Conservation (phyloP, 305 asterid species). For the Petunia hybrid region DNA sequence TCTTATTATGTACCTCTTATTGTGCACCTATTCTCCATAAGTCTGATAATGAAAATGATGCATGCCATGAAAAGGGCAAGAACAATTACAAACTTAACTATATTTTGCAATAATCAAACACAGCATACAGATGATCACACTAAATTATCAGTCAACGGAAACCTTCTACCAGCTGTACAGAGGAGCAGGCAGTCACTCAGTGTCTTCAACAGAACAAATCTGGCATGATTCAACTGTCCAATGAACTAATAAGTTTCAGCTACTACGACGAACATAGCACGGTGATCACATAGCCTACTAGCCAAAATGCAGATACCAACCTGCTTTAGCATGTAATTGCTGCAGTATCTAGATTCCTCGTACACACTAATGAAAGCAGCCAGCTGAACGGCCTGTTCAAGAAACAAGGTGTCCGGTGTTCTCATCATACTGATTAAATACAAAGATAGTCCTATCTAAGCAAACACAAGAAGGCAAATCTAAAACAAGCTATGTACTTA, state of each 20-base stretch:
- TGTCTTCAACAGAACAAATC: background rate
- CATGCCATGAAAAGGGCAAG: background rate
- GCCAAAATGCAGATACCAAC: conserved; percentile 16
- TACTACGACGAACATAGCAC: background rate
- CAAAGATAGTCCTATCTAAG: conserved; percentile 17
- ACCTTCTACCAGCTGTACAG: background rate
- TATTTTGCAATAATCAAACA: background rate
- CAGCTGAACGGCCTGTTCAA: conserved; percentile 28
- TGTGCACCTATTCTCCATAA: background rate
- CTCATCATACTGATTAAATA: conserved; percentile 29
- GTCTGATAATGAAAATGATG: background rate
- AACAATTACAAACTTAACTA: background rate
- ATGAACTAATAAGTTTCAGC: conserved; percentile 1
- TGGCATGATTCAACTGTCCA: conserved; percentile 6
- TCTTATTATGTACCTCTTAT: background rate
- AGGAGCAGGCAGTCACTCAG: background rate
- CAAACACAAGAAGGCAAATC: conserved; percentile 25
- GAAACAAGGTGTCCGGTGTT: conserved; percentile 30
- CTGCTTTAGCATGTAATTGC: conserved; percentile 2
- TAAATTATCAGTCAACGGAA: background rate
- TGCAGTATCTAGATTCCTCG: conserved; percentile 1
- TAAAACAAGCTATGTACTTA: conserved; percentile 30
- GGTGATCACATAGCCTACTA: background rate
- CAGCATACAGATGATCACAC: background rate
- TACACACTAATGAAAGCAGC: background rate